phyloP scores from a whole-genome alignment of 2,329 filamentous ascomycete genomes.

The Davidsoniella eucalypti region DNA sequence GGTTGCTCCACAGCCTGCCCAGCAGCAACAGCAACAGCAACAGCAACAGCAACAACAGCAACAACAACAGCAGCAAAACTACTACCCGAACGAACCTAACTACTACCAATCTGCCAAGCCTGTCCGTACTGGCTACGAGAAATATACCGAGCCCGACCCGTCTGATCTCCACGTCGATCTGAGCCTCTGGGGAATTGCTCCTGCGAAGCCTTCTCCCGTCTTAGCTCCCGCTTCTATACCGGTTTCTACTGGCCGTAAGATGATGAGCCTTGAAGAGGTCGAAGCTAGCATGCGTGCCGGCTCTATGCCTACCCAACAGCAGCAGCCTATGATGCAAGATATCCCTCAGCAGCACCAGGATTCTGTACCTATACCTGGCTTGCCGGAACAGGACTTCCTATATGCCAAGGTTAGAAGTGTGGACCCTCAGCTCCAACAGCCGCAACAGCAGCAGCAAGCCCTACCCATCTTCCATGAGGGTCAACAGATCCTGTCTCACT shows the following conservation, averaged over 20 bases:
- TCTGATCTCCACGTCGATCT: conserved; percentile 86
- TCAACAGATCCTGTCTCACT: conserved; percentile 30
- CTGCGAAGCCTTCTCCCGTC: conserved; percentile 27
- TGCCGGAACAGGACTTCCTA: conserved; percentile 12
- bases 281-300: conserved; percentile 68
- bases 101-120: conserved; percentile 31
- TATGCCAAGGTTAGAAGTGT: conserved; percentile 12
- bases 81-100: conserved; percentile 10
- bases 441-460: conserved; percentile 14
- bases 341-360: conserved; percentile 10
- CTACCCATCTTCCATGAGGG: conserved; percentile 13
- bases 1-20: conserved; percentile 19
- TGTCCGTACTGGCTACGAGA: conserved; percentile 72
- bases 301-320: conserved; percentile 24
- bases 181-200: conserved; percentile 73
- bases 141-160: conserved; percentile 69
- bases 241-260: conserved; percentile 41
- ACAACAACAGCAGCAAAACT: conserved; percentile 21
- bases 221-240: conserved; percentile 18
- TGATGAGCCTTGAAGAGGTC: conserved; percentile 93
- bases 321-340: conserved; percentile 5
- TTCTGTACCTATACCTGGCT: conserved; percentile 4
- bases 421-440: conserved; percentile 21
- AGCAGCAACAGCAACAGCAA: conserved; percentile 20
- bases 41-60: conserved; percentile 19